These are phyloP conservation scores for Crithidia sp. DNA, from an alignment of 208 protist genomes.

Conservation along the genomic window DNA sequence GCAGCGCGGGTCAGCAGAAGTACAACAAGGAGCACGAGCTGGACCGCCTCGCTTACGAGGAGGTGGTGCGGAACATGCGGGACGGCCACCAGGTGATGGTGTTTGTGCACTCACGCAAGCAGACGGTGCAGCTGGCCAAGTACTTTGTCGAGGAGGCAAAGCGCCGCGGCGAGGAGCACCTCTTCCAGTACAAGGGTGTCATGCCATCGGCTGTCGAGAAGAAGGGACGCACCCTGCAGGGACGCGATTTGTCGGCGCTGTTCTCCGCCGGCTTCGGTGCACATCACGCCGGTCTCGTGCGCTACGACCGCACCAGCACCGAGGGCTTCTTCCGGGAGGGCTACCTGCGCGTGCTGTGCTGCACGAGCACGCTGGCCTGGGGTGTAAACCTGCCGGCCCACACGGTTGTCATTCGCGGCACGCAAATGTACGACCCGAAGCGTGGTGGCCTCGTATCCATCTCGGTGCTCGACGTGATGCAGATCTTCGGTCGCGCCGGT, in stretches of 20 bases:
- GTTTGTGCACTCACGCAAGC: conserved; percentile 98
- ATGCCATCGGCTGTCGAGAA: conserved; percentile 54
- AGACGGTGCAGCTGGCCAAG: conserved; percentile 94
- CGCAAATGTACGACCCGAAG: conserved; percentile 95
- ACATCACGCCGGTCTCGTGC: conserved; percentile 97
- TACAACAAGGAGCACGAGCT: conserved; percentile 71
- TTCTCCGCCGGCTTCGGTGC: conserved; percentile 93
- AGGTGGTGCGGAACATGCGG: conserved; percentile 84
- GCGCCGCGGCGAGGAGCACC: conserved; percentile 45
- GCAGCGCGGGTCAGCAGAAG: conserved; percentile 13
- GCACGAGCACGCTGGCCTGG: conserved; percentile 99
- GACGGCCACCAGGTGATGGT: conserved; percentile 98
- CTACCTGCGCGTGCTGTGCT: conserved; percentile 95
- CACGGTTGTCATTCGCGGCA: conserved; percentile 99
- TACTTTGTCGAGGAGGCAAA: conserved; percentile 91
- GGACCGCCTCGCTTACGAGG: conserved; percentile 77
- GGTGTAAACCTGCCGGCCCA: conserved; percentile 99
- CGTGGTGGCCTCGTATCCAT: conserved; percentile 95
- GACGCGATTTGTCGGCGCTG: conserved; percentile 88
- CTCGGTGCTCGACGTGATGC: conserved; percentile 99
- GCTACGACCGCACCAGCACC: conserved; percentile 94
- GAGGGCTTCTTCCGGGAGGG: conserved; percentile 96
- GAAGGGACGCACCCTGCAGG: conserved; percentile 70
- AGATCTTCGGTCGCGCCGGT: conserved; percentile 99
- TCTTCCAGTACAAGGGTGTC: conserved; percentile 64